phyloP scores from a whole-genome alignment of 352 stramenopile genomes.

The Phytophthora constricta region DNA sequence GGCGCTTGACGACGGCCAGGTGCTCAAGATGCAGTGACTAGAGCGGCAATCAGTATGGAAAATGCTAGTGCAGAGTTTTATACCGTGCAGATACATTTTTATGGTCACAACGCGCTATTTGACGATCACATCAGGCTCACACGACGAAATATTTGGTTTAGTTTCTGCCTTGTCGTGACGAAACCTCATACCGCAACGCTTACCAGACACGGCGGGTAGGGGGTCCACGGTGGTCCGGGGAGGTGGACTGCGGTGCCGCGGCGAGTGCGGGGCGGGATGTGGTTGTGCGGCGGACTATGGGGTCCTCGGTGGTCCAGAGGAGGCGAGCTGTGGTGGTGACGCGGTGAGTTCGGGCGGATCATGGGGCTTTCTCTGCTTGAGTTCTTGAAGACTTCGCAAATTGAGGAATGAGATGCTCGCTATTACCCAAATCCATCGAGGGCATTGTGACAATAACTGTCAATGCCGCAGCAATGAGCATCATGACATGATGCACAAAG shows the following conservation, averaged over 20 bases:
- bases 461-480: neutral
- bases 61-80: neutral
- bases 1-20: no score
- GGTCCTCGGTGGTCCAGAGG: no score
- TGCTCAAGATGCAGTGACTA: no score
- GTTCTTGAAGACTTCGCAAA: conserved; percentile 17
- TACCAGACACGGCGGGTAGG: conserved; percentile 20
- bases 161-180: neutral
- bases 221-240: conserved; percentile 13
- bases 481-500: neutral
- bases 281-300: conserved; percentile 18
- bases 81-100: neutral
- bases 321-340: conserved; percentile 20
- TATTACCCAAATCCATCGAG: no score
- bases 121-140: neutral
- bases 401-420: conserved; percentile 29
- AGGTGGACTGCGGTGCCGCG: conserved; percentile 14
- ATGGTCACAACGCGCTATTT: neutral
- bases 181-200: neutral
- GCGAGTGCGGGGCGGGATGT: conserved; percentile 2
- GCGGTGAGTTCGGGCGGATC: conserved; percentile 20
- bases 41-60: neutral
- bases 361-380: conserved; percentile 8
- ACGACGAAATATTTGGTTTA: neutral
- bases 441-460: neutral